These are phyloP conservation scores for Austroboletus festivus DNA, from an alignment of 768 basidiomycete species.

Conservation along the genomic window DNA sequence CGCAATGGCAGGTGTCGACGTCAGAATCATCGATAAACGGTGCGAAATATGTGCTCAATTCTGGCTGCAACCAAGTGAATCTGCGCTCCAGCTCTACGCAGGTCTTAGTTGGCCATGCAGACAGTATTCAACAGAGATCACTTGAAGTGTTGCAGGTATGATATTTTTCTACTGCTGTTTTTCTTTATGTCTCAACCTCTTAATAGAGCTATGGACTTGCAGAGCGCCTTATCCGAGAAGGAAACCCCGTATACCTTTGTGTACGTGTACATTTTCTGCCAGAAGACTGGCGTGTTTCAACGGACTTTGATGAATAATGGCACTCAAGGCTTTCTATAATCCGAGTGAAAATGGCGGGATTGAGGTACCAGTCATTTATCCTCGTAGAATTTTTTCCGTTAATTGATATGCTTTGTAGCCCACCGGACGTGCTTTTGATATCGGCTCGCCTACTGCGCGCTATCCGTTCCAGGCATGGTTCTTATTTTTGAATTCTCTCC, in stretches of 20 bases:
- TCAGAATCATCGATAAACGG: slow-evolving; percentile 33
- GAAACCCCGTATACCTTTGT: slow-evolving; percentile 62
- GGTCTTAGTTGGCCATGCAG: neutral
- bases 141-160: slow-evolving; percentile 49
- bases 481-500: neutral
- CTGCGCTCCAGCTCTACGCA: neutral
- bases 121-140: slow-evolving; percentile 43
- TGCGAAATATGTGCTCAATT: slow-evolving; percentile 3
- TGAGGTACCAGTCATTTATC: slow-evolving; percentile 37
- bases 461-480: slow-evolving; percentile 61
- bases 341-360: slow-evolving; percentile 57
- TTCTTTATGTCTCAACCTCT: neutral
- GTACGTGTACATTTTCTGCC: slow-evolving; percentile 37
- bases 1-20: neutral
- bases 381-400: neutral
- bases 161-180: neutral
- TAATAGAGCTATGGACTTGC: slow-evolving; percentile 24
- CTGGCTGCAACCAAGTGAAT: neutral
- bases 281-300: neutral
- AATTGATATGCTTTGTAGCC: slow-evolving; percentile 36
- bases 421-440: slow-evolving; percentile 56
- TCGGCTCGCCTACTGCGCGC: slow-evolving; percentile 58
- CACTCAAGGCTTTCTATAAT: slow-evolving; percentile 64
- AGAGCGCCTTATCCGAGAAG: slow-evolving; percentile 56
- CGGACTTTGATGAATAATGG: too few relatives aligned